Conservation (phyloP, 2,329 filamentous ascomycete species). For the Lachnellula hyalina region DNA sequence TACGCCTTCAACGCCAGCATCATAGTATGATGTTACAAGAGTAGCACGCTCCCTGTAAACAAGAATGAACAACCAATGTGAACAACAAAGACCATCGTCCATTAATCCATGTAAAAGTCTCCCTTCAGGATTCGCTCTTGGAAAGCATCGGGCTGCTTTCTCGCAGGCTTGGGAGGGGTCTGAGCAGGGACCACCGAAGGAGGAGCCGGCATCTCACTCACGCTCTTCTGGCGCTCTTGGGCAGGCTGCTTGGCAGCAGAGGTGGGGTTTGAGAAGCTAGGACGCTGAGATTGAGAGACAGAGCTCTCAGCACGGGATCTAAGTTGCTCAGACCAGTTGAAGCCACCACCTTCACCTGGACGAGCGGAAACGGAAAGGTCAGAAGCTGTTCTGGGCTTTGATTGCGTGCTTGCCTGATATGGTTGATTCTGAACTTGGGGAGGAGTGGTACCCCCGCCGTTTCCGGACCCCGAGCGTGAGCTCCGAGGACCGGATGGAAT, state of each 20-base stretch:
- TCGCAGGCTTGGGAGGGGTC: constrained; percentile 35
- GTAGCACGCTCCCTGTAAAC: background rate
- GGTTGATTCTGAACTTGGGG: constrained; percentile 20
- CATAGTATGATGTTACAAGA: constrained; percentile 1
- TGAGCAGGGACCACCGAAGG: constrained; percentile 35
- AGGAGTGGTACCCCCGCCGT: constrained; percentile 21
- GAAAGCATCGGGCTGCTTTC: constrained; percentile 81
- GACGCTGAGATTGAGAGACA: constrained; percentile 40
- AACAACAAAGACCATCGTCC: background rate
- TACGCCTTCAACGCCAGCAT: constrained; percentile 12
- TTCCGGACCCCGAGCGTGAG: constrained; percentile 14
- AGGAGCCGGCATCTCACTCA: constrained; percentile 57
- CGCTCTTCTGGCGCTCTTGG: constrained; percentile 66
- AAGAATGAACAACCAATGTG: background rate
- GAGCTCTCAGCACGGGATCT: constrained; percentile 84
- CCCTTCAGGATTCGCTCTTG: constrained; percentile 97
- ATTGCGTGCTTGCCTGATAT: constrained; percentile 52
- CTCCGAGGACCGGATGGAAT: constrained; percentile 25
- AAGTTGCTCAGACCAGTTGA: constrained; percentile 96
- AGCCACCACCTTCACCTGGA: constrained; percentile 77
- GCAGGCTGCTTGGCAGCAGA: constrained; percentile 32
- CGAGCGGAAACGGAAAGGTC: constrained; percentile 52
- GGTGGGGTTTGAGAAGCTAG: constrained; percentile 2
- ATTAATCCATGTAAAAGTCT: constrained; percentile 96
- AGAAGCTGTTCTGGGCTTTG: constrained; percentile 57